Evolutionary conservation across 768 basidiomycete species (phyloP).

Genomic region (Boletus tylopilopsis): DNA sequence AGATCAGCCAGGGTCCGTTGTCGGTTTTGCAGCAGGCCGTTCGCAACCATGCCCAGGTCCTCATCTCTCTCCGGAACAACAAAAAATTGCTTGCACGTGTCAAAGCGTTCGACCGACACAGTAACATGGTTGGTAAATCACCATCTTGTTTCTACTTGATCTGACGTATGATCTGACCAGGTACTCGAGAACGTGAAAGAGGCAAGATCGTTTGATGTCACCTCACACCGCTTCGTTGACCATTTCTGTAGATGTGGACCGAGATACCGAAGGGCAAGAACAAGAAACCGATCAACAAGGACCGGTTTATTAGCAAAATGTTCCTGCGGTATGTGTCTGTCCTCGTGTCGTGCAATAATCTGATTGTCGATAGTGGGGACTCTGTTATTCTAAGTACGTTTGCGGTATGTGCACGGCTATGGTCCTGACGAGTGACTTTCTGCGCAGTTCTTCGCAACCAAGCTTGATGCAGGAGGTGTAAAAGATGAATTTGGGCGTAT

Average conservation of each 20-base stretch:
- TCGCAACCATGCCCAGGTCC: conserved; percentile 94
- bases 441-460: conserved; percentile 71
- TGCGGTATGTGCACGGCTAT: neutral
- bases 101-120: conserved; percentile 98
- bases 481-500: too few relatives aligned
- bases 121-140: conserved; percentile 80
- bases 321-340: conserved; percentile 69
- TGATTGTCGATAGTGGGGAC: conserved; percentile 64
- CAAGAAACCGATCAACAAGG: conserved; percentile 98
- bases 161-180: conserved; percentile 37
- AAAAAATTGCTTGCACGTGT: conserved; percentile 95
- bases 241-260: conserved; percentile 87
- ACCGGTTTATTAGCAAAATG: conserved; percentile 99
- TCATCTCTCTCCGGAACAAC: conserved; percentile 97
- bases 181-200: conserved; percentile 98
- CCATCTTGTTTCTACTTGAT: neutral
- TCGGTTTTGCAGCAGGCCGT: conserved; percentile 97
- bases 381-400: conserved; percentile 93
- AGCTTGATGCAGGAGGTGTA: conserved; percentile 36
- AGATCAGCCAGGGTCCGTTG: conserved; percentile 96
- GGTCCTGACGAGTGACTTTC: conserved; percentile 34
- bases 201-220: conserved; percentile 40
- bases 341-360: conserved; percentile 4
- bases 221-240: conserved; percentile 6
- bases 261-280: conserved; percentile 97